A percentile compares a stretch with the other conserved stretches of the same genome.
Evolutionary conservation across 2,329 filamentous ascomycete genomes (phyloP).

Genomic region (Rutstroemia sp.): DNA sequence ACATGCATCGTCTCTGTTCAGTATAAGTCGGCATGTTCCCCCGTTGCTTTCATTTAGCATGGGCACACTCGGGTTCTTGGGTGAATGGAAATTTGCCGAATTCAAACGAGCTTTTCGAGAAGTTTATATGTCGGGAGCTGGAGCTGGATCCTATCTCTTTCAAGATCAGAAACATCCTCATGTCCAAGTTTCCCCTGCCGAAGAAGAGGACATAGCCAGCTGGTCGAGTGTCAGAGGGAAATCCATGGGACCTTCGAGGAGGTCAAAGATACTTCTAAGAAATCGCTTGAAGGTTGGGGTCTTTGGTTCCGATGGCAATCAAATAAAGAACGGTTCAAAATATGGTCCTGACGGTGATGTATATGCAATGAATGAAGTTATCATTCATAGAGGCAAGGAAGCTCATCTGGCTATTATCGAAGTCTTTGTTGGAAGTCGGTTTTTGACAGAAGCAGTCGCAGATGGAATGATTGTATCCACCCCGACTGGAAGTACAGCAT

Average conservation of each 20-base stretch:
- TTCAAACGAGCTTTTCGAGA: slow-evolving; percentile 89
- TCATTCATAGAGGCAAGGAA: slow-evolving; percentile 83
- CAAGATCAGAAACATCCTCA: slow-evolving; percentile 28
- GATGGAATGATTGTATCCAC: slow-evolving; percentile 94
- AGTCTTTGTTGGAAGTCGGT: slow-evolving; percentile 81
- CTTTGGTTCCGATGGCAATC: slow-evolving; percentile 60
- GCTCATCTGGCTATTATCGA: slow-evolving; percentile 89
- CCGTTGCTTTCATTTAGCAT: slow-evolving; percentile 94
- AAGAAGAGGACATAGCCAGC: slow-evolving; percentile 35
- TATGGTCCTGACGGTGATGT: slow-evolving; percentile 32
- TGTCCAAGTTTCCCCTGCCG: slow-evolving; percentile 16
- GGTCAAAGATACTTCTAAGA: slow-evolving; percentile 75
- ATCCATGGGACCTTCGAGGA: slow-evolving; percentile 66
- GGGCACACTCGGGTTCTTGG: slow-evolving; percentile 89
- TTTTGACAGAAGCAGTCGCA: slow-evolving; percentile 87
- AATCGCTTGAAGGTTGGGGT: slow-evolving; percentile 83
- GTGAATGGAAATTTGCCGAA: slow-evolving; percentile 92
- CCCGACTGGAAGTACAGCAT: slow-evolving; percentile 90
- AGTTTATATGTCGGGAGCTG: slow-evolving; percentile 75
- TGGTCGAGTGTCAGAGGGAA: slow-evolving; percentile 76
- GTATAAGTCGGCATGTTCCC: slow-evolving; percentile 71
- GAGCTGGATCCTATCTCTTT: slow-evolving; percentile 29
- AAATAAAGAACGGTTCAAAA: slow-evolving; percentile 38
- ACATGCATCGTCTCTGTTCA: slow-evolving; percentile 79
- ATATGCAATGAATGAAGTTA: slow-evolving; percentile 87